phyloP scores from a whole-genome alignment of 768 basidiomycete species.

The Collybia nuda region DNA sequence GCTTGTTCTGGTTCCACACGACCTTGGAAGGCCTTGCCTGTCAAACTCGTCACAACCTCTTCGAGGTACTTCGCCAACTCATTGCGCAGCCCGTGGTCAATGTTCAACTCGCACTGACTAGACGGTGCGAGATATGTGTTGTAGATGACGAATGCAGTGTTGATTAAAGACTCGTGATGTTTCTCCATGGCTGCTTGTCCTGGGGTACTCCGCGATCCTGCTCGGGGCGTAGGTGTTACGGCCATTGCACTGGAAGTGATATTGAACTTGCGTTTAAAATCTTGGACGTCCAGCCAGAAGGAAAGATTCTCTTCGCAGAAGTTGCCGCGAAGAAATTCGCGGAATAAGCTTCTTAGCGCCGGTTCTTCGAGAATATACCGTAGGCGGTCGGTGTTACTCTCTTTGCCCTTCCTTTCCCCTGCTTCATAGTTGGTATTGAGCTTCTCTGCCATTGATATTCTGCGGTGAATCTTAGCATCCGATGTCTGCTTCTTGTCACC shows the following conservation, averaged over 20 bases:
- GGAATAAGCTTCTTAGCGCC: conserved; percentile 83
- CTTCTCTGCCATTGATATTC: conserved; percentile 76
- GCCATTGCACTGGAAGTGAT: conserved; percentile 92
- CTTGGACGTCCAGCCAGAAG: conserved; percentile 96
- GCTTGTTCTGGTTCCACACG: conserved; percentile 82
- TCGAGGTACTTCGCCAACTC: conserved; percentile 93
- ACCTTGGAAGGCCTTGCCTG: conserved; percentile 77
- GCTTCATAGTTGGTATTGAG: conserved; percentile 56
- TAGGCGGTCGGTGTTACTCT: conserved; percentile 90
- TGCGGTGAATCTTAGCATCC: conserved; percentile 71
- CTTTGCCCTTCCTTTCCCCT: conserved; percentile 64
- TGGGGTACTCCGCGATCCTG: conserved; percentile 49
- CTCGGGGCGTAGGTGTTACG: conserved; percentile 36
- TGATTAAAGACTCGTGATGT: conserved; percentile 93
- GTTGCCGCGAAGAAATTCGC: conserved; percentile 90
- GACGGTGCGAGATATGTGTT: conserved; percentile 95
- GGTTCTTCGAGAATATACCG: conserved; percentile 93
- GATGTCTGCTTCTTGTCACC: conserved; percentile 32
- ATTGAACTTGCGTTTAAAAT: conserved; percentile 94
- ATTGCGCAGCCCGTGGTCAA: conserved; percentile 94
- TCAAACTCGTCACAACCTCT: conserved; percentile 78
- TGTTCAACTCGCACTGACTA: conserved; percentile 95
- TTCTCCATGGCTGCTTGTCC: conserved; percentile 93
- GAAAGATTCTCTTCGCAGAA: conserved; percentile 98
- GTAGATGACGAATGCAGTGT: conserved; percentile 92